Evolutionary conservation across 1,284 basidiomycete species (phyloP), one percentile per base, ranked within the genome.

Genomic region (Melampsora abietis-canadensis): DNA sequence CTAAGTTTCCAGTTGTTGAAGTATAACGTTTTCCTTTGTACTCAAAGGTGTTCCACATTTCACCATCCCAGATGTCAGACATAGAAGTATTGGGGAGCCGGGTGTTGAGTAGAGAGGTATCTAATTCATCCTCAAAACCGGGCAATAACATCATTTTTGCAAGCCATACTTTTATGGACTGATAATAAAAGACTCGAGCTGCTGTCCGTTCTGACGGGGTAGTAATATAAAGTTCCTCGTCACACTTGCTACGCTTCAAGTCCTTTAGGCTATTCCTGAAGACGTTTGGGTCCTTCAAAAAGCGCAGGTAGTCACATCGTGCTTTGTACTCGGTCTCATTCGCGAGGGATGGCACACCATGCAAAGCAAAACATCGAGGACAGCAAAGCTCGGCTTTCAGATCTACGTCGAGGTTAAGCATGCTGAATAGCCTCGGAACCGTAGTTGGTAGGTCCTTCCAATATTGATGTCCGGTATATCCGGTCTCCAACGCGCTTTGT

Each of bases 1-100:
- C 48, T 31, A 68, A 51, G 37, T 68, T 68, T 31, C 60, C 68
- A 17, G 5, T 72, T 21, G 7, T 63, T 1, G 40, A 31, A 37
- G 68, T 64, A n/a, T 30, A 72, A n/a, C 30, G 37, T 5, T 6
- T 46, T 37, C 61, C 68, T 17, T 51, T 3, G 27, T 27, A 27
- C 14, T 48, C 46, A 21, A 68, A 59, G 31, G 17, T 30, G 4
- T 37, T 68, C 67, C 67, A 68, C 14, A 68, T 40, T 30, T 46
- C 21, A n/a, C 67, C 67, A 57, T 68, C 67, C 67, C 67, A 68
- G 31, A 68, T 60, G 54, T 68, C 67, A 24, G 15, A 40, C 40
- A 68, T 59, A 54, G 14, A 15, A 15, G 46, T 15, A 48, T n/a
- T 14, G n/a, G 14, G n/a, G 14, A n/a, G n/a, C n/a, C 15, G 46